Conservation (phyloP, 140 eudicot genomes). For the Erigeron philadelphicus region DNA sequence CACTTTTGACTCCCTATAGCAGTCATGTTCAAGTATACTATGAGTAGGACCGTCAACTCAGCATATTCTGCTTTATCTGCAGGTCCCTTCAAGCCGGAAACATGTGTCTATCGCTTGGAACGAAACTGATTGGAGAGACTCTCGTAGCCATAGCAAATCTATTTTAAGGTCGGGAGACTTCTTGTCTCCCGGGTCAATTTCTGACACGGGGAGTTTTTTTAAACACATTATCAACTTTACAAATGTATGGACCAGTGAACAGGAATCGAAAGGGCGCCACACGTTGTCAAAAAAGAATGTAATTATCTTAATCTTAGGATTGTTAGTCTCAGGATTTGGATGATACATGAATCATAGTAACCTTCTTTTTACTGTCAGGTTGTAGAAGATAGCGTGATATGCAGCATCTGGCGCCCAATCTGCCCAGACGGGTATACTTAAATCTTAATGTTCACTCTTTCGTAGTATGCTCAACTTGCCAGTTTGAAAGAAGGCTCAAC, state of each 20-base stretch:
- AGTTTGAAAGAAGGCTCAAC: no score
- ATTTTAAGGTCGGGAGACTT: constrained; percentile 44
- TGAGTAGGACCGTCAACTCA: background rate
- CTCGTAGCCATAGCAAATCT: constrained; percentile 43
- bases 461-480: no score
- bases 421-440: constrained; percentile 82
- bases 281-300: constrained; percentile 70
- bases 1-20: background rate
- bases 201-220: constrained; percentile 54
- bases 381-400: constrained; percentile 44
- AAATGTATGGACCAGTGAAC: constrained; percentile 91
- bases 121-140: constrained; percentile 48
- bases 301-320: constrained; percentile 10
- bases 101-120: constrained; percentile 53
- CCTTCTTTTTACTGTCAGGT: constrained; percentile 38
- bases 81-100: constrained; percentile 87
- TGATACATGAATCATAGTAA: constrained; percentile 12
- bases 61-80: constrained; percentile 22
- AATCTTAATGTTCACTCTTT: constrained; percentile 11
- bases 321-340: background rate
- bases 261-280: constrained; percentile 53
- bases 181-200: constrained; percentile 52
- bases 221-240: constrained; percentile 55
- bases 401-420: constrained; percentile 94
- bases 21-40: background rate